These are phyloP conservation scores for Excoecaria cochinchinensis DNA, from an alignment of 345 rosid species.

Conservation along the genomic window DNA sequence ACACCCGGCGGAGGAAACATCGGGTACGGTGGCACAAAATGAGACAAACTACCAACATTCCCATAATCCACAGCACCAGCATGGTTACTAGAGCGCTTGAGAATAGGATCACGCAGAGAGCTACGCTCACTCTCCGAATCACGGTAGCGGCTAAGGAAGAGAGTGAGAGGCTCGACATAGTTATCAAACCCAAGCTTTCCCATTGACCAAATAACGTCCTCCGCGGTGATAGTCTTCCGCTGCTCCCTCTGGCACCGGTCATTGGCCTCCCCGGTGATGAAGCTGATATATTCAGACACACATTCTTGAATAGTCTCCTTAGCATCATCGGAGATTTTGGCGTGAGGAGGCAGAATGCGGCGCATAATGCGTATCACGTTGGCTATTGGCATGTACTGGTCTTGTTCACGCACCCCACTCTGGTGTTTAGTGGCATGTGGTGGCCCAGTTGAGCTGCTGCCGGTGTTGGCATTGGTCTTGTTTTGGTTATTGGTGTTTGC, in stretches of 20 bases:
- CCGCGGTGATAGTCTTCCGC: conserved; percentile 93
- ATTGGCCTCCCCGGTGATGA: conserved; percentile 94
- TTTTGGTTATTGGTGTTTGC: background rate
- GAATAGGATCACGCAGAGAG: conserved; percentile 8
- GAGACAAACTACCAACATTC: background rate
- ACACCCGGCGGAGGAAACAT: conserved; percentile 11
- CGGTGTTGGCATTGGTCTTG: background rate
- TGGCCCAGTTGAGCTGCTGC: too few species aligned
- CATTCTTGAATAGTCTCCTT: conserved; percentile 97
- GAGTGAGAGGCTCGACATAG: conserved; percentile 72
- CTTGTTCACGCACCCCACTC: conserved; percentile 81
- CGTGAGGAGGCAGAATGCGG: conserved; percentile 78
- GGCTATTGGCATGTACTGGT: conserved; percentile 93
- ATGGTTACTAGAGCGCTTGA: conserved; percentile 4
- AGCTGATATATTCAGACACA: conserved; percentile 95
- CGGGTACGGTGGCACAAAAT: conserved; percentile 9
- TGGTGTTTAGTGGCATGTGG: background rate
- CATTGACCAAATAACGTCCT: conserved; percentile 93
- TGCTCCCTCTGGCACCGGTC: conserved; percentile 96
- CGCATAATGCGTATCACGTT: conserved; percentile 94
- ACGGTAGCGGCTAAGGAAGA: conserved; percentile 76
- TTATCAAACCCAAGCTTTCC: conserved; percentile 91
- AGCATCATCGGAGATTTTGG: conserved; percentile 91
- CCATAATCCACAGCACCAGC: conserved; percentile 15
- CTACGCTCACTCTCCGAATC: conserved; percentile 66